Base-by-base conservation (phyloP, 371 early-diverging fungal species). In the Syncephalastrum sp. region DNA sequence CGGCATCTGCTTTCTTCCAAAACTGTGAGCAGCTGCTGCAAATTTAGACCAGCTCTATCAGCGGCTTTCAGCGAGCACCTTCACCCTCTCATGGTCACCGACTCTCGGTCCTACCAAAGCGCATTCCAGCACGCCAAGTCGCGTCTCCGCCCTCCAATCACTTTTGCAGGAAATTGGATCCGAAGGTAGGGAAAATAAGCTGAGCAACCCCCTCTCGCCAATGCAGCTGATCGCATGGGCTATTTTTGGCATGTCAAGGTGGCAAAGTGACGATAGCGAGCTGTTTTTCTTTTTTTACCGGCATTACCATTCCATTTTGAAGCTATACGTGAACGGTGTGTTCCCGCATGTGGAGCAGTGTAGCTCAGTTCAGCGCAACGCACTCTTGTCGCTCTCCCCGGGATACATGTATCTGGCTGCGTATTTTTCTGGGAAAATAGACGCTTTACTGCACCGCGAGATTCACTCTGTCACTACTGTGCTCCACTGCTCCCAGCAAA, bases 221-320 rank as follows among this genome's bases (percentile, higher is more conserved):
- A 19, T 15, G 29, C 8, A 25, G 50, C 13, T n/a, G 23, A n/a
- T 16, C 7, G 45, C 50, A 42, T 24, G 33, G 16, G 42, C 19
- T 46, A 16, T 49, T 25, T 51, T 33, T 3, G 29, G 38, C 13
- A 5, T 47, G 42, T 50, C 15, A 42, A 69, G 75, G 53, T 75
- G 82, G 82, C 74, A 75, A 51, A 77, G 79, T 27, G 83, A 82
- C 23, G 83, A 82, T 38, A 80, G 81, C 41, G 83, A 81, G 47
- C 56, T 82, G 4, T 82, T 82, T 50, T 82, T 81, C 56, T 66
- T 76, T n/a, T 82, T 82, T 57, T 82, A 81, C 47, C 65, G 74
- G 14, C 77, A 82, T 51, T 82, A 82, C 47, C 81, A 82, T 53
- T 49, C 65, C 7, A 66, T 67, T 13, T 55, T 82, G n/a, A 59